These are phyloP conservation scores for Penicillium sumatraense DNA, from an alignment of 2,329 filamentous ascomycete species.

Conservation along the genomic window DNA sequence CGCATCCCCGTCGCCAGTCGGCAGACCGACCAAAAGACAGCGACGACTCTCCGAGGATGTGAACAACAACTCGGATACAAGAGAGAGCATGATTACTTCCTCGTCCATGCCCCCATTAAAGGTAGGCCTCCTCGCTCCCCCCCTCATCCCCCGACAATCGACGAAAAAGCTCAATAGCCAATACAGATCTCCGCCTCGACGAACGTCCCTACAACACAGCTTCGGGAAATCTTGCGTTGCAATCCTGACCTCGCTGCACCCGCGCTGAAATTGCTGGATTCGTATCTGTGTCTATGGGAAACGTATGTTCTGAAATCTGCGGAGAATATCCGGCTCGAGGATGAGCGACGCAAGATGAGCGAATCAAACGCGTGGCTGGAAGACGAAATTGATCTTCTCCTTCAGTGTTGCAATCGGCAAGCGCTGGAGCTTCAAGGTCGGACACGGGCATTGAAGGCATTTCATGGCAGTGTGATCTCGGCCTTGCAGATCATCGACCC, in stretches of 20 bases:
- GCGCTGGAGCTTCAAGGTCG: constrained; percentile 1
- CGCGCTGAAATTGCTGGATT: constrained; percentile 1
- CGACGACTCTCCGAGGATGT: not conserved
- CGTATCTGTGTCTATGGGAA: constrained; percentile 12
- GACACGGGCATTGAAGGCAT: not conserved
- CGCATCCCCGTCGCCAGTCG: not conserved
- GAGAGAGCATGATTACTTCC: not conserved
- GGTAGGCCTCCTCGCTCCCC: not conserved
- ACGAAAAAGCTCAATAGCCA: not conserved
- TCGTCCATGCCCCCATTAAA: not conserved
- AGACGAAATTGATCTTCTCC: not conserved
- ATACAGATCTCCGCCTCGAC: not conserved
- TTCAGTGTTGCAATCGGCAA: constrained; percentile 2
- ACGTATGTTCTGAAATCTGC: constrained; percentile 11
- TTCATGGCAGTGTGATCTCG: not conserved
- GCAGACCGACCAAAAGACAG: not conserved
- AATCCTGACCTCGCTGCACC: not conserved
- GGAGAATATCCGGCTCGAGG: constrained; percentile 8
- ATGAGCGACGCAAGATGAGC: constrained; percentile 4
- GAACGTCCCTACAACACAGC: not conserved
- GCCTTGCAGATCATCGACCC: not conserved
- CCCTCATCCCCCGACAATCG: not conserved
- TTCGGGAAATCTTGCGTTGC: not conserved
- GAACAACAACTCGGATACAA: not conserved
- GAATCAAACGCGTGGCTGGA: not conserved